Percentiles rank a stretch among this genome's conserved stretches.
These are phyloP conservation scores for Cladosporium sp. DNA, from an alignment of 2,329 filamentous ascomycete species.

Conservation along the genomic window DNA sequence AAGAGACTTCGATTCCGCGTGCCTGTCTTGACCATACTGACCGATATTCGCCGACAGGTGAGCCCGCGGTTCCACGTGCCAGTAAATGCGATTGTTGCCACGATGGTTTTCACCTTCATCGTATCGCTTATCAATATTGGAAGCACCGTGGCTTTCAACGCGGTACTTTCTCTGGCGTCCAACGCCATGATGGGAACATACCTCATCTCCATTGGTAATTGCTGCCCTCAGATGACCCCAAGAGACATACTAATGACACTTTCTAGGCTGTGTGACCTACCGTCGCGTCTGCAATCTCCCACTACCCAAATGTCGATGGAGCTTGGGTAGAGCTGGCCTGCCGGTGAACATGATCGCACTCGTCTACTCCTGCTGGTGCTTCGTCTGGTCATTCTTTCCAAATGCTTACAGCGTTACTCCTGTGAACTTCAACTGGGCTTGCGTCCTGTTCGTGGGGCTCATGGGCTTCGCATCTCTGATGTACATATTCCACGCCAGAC, in stretches of 20 bases:
- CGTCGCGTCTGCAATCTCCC: conserved; percentile 31
- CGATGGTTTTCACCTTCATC: conserved; percentile 17
- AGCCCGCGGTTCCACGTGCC: conserved; percentile 18
- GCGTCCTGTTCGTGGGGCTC: conserved; percentile 36
- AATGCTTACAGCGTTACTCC: conserved; percentile 29
- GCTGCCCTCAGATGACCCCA: too few relatives aligned
- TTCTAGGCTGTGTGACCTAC: conserved; percentile 27
- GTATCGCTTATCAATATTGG: conserved; percentile 31
- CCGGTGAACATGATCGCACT: conserved; percentile 33
- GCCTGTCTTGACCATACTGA: background rate
- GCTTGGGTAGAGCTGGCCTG: conserved; percentile 33
- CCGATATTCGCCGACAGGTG: conserved; percentile 7
- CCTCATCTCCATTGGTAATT: conserved; percentile 29
- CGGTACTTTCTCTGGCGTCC: conserved; percentile 37
- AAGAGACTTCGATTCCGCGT: background rate
- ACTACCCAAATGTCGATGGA: conserved; percentile 33
- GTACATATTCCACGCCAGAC: conserved; percentile 12
- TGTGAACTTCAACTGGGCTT: conserved; percentile 46
- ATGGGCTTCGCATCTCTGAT: conserved; percentile 16
- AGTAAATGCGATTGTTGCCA: conserved; percentile 24
- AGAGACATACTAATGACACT: background rate
- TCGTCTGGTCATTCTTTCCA: conserved; percentile 40
- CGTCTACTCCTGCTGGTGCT: conserved; percentile 29
- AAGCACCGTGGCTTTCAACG: conserved; percentile 35
- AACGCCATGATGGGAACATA: conserved; percentile 38